These are phyloP conservation scores for Yamadazyma dendronema DNA, from an alignment of 1,139 yeast species.

Conservation along the genomic window DNA sequence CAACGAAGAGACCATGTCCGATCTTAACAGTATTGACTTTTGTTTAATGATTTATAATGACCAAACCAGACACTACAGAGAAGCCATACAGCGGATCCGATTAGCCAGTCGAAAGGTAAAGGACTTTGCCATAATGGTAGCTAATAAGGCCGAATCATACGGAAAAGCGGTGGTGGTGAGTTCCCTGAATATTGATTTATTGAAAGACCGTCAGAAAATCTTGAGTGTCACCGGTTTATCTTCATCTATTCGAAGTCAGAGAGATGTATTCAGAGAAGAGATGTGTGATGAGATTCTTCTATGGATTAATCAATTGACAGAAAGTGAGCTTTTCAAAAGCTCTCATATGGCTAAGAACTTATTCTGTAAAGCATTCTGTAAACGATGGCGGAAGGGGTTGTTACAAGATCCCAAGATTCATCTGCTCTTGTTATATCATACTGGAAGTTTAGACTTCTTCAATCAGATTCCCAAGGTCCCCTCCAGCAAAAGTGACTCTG, in stretches of 20 bases:
- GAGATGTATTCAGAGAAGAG: slow-evolving; percentile 78
- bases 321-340: slow-evolving; percentile 53
- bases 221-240: slow-evolving; percentile 63
- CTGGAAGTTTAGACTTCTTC: slow-evolving; percentile 32
- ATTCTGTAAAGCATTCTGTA: slow-evolving; percentile 53
- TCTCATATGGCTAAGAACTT: slow-evolving; percentile 48
- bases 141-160: slow-evolving; percentile 56
- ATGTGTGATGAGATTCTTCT: slow-evolving; percentile 69
- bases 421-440: slow-evolving; percentile 20
- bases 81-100: slow-evolving; percentile 66
- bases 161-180: slow-evolving; percentile 73
- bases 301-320: slow-evolving; percentile 64
- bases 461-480: slow-evolving; percentile 37
- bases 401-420: slow-evolving; percentile 13
- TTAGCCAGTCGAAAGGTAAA: slow-evolving; percentile 61
- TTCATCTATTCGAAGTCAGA: slow-evolving; percentile 61
- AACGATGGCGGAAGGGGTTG: slow-evolving; percentile 56
- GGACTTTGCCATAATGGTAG: slow-evolving; percentile 75
- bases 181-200: slow-evolving; percentile 48
- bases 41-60: slow-evolving; percentile 73
- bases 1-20: slow-evolving; percentile 25
- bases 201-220: slow-evolving; percentile 53
- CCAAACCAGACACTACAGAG: slow-evolving; percentile 70
- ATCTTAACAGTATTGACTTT: slow-evolving; percentile 49
- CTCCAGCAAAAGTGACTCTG: slow-evolving; percentile 8